Conservation (phyloP, 2,329 filamentous ascomycete genomes). For the Cytospora leucostoma region DNA sequence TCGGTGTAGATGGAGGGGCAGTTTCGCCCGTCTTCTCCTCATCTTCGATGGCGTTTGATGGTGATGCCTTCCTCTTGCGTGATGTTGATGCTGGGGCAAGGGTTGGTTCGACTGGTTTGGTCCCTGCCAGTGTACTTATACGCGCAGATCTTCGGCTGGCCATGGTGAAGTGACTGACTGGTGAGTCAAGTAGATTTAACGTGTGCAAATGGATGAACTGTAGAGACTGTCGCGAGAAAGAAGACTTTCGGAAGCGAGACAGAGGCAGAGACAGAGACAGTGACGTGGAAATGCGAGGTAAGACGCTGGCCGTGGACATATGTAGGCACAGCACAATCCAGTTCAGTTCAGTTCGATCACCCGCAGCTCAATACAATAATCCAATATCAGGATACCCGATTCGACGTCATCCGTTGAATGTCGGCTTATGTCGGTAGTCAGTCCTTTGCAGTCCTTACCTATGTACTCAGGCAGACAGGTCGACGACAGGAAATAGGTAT, state of each 20-base stretch:
- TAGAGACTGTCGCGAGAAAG: not conserved
- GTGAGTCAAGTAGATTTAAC: not conserved
- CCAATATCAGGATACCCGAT: not conserved
- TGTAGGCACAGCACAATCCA: not conserved
- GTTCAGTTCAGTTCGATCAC: not conserved
- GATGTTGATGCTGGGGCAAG: conserved; percentile 22
- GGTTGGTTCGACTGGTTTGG: conserved; percentile 22
- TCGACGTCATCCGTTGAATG: conserved; percentile 19
- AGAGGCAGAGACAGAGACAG: not conserved
- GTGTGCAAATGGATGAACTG: not conserved
- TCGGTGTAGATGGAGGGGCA: conserved; percentile 35
- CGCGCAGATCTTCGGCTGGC: conserved; percentile 41
- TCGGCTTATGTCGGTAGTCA: not conserved
- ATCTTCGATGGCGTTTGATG: conserved; percentile 15
- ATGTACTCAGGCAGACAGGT: not conserved
- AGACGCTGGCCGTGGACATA: not conserved
- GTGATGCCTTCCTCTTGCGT: conserved; percentile 36
- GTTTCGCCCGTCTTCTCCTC: conserved; percentile 27
- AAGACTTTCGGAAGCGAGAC: not conserved
- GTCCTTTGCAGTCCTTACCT: not conserved
- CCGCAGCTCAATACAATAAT: not conserved
- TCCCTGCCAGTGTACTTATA: conserved; percentile 38
- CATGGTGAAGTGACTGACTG: conserved; percentile 30
- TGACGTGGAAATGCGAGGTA: not conserved
- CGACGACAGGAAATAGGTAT: not conserved